phyloP scores from a whole-genome alignment of 805 yeast species.

The Ogataea nitratoaversa region DNA sequence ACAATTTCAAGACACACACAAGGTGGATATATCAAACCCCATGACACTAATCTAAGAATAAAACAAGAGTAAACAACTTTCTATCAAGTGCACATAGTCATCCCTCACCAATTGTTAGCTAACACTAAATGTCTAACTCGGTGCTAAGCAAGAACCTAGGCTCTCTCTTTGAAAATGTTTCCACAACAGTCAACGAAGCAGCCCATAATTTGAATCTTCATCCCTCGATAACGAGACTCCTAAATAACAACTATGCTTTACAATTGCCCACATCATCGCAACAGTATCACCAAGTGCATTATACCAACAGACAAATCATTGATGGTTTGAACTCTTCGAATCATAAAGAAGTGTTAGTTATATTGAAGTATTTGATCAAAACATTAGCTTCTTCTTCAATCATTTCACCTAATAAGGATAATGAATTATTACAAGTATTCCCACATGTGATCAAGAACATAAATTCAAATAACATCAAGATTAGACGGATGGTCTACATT shows the following conservation, averaged over 20 bases:
- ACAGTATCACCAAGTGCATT: slow-evolving; percentile 10
- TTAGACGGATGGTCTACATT: slow-evolving; percentile 71
- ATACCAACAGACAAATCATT: slow-evolving; percentile 62
- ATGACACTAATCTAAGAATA: too few relatives aligned
- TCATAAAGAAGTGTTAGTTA: slow-evolving; percentile 59
- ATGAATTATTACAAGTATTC: slow-evolving; percentile 49
- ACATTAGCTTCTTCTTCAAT: neutral
- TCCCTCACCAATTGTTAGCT: too few relatives aligned
- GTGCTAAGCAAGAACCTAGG: slow-evolving; percentile 38
- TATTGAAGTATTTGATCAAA: slow-evolving; percentile 51
- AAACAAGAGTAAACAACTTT: too few relatives aligned
- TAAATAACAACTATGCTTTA: slow-evolving; percentile 21
- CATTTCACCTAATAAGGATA: slow-evolving; percentile 17
- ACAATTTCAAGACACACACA: too few relatives aligned
- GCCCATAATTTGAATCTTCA: slow-evolving; percentile 30
- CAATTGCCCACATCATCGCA: slow-evolving; percentile 1
- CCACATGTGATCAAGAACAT: slow-evolving; percentile 89
- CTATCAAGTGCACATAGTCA: too few relatives aligned
- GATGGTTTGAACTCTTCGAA: slow-evolving; percentile 62
- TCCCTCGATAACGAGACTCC: slow-evolving; percentile 16
- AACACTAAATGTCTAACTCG: slow-evolving; percentile 21
- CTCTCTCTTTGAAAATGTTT: slow-evolving; percentile 74
- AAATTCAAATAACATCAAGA: slow-evolving; percentile 58
- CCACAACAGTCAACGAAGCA: slow-evolving; percentile 81
- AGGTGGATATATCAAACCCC: too few relatives aligned